Evolutionary conservation across 495 filamentous ascomycete species (phyloP).

Genomic region (Neurospora terricola): DNA sequence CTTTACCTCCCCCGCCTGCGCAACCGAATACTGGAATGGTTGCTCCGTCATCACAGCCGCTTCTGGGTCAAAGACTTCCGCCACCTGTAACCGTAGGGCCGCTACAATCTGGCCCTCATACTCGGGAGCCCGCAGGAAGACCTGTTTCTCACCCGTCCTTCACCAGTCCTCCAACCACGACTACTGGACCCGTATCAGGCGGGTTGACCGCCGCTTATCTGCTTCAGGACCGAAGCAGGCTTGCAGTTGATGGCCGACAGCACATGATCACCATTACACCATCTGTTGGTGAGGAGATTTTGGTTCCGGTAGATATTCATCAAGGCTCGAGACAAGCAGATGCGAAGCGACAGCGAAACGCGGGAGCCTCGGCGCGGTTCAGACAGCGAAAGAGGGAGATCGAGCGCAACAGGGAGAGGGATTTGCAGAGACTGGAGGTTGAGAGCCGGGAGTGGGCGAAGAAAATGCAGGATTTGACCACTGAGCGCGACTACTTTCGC

Average conservation of each 20-base stretch:
- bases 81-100: constrained; percentile 17
- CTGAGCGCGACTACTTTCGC: constrained; percentile 37
- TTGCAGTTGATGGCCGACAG: constrained; percentile 33
- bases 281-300: constrained; percentile 34
- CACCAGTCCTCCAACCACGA: neutral
- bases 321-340: constrained; percentile 77
- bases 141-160: constrained; percentile 2
- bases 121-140: constrained; percentile 15
- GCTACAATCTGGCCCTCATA: constrained; percentile 6
- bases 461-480: constrained; percentile 38
- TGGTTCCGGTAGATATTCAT: constrained; percentile 65
- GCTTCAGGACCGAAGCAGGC: constrained; percentile 1
- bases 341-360: constrained; percentile 88
- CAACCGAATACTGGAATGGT: constrained; percentile 22
- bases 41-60: constrained; percentile 31
- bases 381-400: constrained; percentile 82
- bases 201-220: neutral
- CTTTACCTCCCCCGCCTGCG: constrained; percentile 20
- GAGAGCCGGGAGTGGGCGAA: constrained; percentile 40
- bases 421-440: constrained; percentile 50
- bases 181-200: neutral
- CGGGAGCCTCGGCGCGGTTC: constrained; percentile 83
- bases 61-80: constrained; percentile 18
- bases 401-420: constrained; percentile 63
- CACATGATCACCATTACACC: constrained; percentile 31